Evolutionary conservation across 2,329 filamentous ascomycete genomes (phyloP), one percentile per base, ranked within the genome.

Genomic region (Leptosphaerulina australis): DNA sequence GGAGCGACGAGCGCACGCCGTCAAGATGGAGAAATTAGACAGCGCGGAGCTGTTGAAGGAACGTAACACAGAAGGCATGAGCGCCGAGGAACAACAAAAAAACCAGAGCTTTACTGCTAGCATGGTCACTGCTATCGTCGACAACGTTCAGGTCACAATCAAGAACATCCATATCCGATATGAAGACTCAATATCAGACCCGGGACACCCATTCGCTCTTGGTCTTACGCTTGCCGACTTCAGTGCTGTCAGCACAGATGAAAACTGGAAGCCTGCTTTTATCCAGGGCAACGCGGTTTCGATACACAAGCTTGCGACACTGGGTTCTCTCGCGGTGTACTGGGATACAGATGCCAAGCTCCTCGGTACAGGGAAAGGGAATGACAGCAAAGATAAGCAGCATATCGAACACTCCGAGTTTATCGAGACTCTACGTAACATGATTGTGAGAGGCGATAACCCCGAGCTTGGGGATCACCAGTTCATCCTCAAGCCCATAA

Each of bases 91-190:
- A 71, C 90, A 97, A 73, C 88, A 96, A 74, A 96, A 96, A 77
- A 97, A 90, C 71, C 93, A 99, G 78, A 97, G 91, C 74, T 99
- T 99, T 68, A 97, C 92, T 3, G 88, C 96, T 63, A 97, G 92
- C 71, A 76, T 99, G 61, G 87, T 93, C 37, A 96, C 93, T 28
- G 96, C 96, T 63, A 96, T 99, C 67, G 91, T 97, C 68, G 94
- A 99, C 80, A 99, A 99, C 68, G 81, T 99, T 30, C 94, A 99
- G 74, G 90, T 99, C 63, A 94, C 89, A 18, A 87, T 99, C 74
- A 97, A 96, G 80, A 99, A 97, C 71, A 96, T 99, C 53, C 94
- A 99, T 72, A 84, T 99, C 58, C 90, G 94, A 63, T 99, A 99
- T 74, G 94, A 99, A 75, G 94, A 99, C 75, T 92, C 93, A 11